These are phyloP conservation scores for Penicillium sp. DNA, from an alignment of 2,329 filamentous ascomycete species.

Conservation along the genomic window DNA sequence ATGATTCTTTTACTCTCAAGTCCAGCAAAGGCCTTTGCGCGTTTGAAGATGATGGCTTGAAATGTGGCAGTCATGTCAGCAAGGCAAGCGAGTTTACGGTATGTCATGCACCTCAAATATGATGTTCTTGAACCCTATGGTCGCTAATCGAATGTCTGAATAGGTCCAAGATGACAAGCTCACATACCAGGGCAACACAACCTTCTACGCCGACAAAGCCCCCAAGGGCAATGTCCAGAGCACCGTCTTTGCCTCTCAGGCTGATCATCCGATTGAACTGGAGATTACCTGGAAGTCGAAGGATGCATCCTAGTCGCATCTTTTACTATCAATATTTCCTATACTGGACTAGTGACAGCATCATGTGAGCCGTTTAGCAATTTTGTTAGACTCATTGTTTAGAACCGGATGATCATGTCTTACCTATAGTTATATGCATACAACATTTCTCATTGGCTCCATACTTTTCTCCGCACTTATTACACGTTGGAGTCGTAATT, in stretches of 20 bases:
- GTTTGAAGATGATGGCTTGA: constrained; percentile 56
- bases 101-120: constrained; percentile 7
- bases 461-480: background rate
- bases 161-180: constrained; percentile 38
- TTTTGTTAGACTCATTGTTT: background rate
- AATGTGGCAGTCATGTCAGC: constrained; percentile 49
- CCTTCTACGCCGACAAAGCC: constrained; percentile 42
- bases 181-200: constrained; percentile 36
- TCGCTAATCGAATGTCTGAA: background rate
- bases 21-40: constrained; percentile 63
- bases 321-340: background rate
- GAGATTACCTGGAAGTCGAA: constrained; percentile 36
- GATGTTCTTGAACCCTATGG: background rate
- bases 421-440: background rate
- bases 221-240: constrained; percentile 41
- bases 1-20: constrained; percentile 54
- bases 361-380: background rate
- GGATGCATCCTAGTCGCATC: constrained; percentile 2
- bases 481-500: background rate
- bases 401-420: background rate
- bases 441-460: background rate
- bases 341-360: background rate
- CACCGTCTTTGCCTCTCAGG: constrained; percentile 35
- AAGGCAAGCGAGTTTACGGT: constrained; percentile 37
- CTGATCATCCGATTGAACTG: constrained; percentile 36